Evolutionary conservation across 352 stramenopile genomes (phyloP), one percentile per base, ranked within the genome.

Genomic region (Phytophthora colocasiae): DNA sequence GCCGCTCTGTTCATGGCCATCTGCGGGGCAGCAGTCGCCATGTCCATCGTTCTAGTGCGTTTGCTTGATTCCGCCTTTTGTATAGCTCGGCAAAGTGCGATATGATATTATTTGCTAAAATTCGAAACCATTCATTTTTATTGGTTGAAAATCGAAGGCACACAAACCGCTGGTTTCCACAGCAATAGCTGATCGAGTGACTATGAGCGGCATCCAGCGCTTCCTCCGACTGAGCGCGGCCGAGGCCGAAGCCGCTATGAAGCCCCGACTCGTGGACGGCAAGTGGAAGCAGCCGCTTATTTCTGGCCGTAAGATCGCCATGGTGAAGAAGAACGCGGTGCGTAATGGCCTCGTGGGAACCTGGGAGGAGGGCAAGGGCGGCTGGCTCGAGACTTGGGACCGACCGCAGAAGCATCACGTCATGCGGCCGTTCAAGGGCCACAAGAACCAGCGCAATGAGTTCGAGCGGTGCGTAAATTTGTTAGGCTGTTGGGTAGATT

Each of bases 281-380:
- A 93, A 93, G 73, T 96, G 87, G 87, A 90, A 92, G 71, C 85
- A 93, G 58, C 85, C 87, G 50, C 56, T 90, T 60, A 78, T 96
- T 39, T 91, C 87, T 12, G 73, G 83, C n/a, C 87, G 87, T 39
- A 92, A 93, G 73, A 69, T 90, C 40, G 87, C 86, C 26, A 80
- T 91, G 58, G 76, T 94, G 24, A 96, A 96, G 83, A 96, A 96
- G 71, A 66, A 92, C 58, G 87, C 87, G 10, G 40, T 68, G 57
- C 75, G 78, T 45, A 92, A 92, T 62, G 82, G 81, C 8, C 84
- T 91, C 48, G 69, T 91, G 15, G 87, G 87, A 12, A 66, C 81
- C 71, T 96, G 87, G 87, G 82, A 91, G 49, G 73, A 85, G 38
- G 87, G 87, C 58, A 78, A 93, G 62, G 87, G 87, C 63, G 87